A percentile compares a stretch with the other conserved stretches of the same genome.
Conservation (phyloP, 192 early-diverging fungal species). For the Mortierella hygrophila region DNA sequence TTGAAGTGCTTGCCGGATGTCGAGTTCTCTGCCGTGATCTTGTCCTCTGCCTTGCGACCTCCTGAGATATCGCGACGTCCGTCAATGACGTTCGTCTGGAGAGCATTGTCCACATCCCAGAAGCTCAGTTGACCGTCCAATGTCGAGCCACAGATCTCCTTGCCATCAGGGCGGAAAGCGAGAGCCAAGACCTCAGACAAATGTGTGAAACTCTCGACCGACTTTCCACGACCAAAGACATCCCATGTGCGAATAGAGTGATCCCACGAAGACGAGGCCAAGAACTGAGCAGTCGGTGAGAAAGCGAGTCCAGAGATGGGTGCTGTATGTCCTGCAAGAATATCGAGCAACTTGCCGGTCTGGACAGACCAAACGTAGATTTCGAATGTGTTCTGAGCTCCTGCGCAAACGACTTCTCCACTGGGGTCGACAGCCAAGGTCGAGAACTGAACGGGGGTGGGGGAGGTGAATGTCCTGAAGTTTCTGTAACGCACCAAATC, state of each 20-base stretch:
- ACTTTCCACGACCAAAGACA: conserved; percentile 88
- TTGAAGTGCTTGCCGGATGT: conserved; percentile 92
- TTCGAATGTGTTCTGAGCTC: conserved; percentile 94
- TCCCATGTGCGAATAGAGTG: conserved; percentile 91
- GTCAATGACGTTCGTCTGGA: conserved; percentile 83
- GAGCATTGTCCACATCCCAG: conserved; percentile 89
- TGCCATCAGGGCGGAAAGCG: conserved; percentile 91
- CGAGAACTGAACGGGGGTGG: conserved; percentile 95
- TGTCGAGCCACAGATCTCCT: conserved; percentile 87
- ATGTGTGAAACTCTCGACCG: conserved; percentile 85
- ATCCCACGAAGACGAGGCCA: conserved; percentile 96
- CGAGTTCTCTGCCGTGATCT: conserved; percentile 84
- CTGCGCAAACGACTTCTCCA: conserved; percentile 97
- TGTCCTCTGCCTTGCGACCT: conserved; percentile 86
- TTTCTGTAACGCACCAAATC: conserved; percentile 98
- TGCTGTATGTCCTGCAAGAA: conserved; percentile 92
- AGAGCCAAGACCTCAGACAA: conserved; percentile 88
- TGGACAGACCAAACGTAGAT: conserved; percentile 99
- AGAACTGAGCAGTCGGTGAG: conserved; percentile 81
- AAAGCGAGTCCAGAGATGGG: conserved; percentile 91
- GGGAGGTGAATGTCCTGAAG: conserved; percentile 97
- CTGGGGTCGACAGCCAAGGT: conserved; percentile 95
- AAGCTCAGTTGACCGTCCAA: conserved; percentile 94
- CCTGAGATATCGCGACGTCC: conserved; percentile 93
- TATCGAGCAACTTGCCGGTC: conserved; percentile 97